Evolutionary conservation across 805 yeast genomes (phyloP).

Genomic region (Trichomonascus vanleenenianus): DNA sequence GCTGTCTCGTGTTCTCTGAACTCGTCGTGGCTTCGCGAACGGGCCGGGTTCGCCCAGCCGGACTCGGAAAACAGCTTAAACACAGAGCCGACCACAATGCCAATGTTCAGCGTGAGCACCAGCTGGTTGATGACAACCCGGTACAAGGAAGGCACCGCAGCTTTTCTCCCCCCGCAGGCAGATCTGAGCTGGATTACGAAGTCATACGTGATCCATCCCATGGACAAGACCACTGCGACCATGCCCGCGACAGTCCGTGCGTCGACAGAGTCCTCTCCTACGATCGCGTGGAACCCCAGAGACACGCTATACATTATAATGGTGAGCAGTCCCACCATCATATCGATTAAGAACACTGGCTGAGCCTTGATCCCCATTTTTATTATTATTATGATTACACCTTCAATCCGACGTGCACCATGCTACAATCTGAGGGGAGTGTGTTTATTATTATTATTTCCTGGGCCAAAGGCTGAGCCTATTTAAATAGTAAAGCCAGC

Average conservation of each 20-base stretch:
- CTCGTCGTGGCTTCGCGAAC: not conserved
- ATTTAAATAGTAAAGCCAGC: no score
- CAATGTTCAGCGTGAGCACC: not conserved
- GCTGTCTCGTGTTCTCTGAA: constrained; percentile 1
- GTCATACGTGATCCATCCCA: not conserved
- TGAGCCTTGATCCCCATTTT: no score
- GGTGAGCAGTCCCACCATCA: no score
- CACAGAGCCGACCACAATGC: not conserved
- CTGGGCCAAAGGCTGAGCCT: no score
- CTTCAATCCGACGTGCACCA: no score
- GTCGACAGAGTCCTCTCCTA: no score
- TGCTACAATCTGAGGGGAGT: no score
- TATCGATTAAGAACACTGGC: no score
- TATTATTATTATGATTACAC: no score
- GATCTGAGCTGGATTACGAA: not conserved
- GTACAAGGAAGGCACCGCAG: not conserved
- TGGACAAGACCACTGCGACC: not conserved
- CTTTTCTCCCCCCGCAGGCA: not conserved
- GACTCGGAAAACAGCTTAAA: not conserved
- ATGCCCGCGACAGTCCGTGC: not conserved
- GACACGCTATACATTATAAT: no score
- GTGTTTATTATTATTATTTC: no score
- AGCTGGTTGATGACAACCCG: not conserved
- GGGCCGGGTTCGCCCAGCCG: not conserved
- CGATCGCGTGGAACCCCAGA: no score